A percentile compares a stretch with the other conserved stretches of the same genome.
phyloP scores from a whole-genome alignment of 2,329 filamentous ascomycete species.

The Calonectria pauciramosa region DNA sequence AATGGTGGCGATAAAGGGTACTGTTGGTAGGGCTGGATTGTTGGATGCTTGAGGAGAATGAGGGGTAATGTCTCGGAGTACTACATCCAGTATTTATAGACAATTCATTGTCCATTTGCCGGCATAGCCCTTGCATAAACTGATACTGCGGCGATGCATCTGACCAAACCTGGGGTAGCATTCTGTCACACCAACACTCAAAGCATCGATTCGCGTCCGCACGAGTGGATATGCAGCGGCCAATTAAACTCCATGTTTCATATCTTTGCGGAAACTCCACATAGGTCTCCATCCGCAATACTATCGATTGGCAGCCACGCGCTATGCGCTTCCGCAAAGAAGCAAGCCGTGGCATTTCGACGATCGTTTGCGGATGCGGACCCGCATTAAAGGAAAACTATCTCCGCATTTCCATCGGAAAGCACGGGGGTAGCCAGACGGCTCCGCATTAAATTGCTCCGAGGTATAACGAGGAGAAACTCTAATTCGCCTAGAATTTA shows the following conservation, averaged over 20 bases:
- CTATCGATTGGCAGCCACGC: neutral
- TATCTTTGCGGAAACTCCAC: neutral
- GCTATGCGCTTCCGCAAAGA: neutral
- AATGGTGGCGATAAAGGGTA: neutral
- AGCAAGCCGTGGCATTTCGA: neutral
- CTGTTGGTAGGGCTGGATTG: neutral
- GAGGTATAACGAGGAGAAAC: neutral
- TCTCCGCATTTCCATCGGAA: neutral
- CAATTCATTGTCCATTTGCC: neutral
- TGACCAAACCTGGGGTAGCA: neutral
- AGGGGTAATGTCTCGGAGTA: neutral
- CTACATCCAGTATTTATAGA: slow-evolving; percentile 1
- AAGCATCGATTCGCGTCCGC: neutral
- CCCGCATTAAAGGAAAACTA: slow-evolving; percentile 3
- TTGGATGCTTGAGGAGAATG: neutral
- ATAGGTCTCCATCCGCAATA: neutral
- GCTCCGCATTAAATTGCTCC: neutral
- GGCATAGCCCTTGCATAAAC: neutral
- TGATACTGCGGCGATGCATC: neutral
- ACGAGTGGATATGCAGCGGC: neutral
- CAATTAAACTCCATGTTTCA: neutral
- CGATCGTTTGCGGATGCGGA: slow-evolving; percentile 23
- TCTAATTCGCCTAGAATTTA: neutral
- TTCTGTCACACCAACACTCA: neutral
- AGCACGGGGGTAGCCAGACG: neutral